Evolutionary conservation across 805 yeast species (phyloP), one percentile per base, ranked within the genome.

Genomic region (Starmerella stigmatis): DNA sequence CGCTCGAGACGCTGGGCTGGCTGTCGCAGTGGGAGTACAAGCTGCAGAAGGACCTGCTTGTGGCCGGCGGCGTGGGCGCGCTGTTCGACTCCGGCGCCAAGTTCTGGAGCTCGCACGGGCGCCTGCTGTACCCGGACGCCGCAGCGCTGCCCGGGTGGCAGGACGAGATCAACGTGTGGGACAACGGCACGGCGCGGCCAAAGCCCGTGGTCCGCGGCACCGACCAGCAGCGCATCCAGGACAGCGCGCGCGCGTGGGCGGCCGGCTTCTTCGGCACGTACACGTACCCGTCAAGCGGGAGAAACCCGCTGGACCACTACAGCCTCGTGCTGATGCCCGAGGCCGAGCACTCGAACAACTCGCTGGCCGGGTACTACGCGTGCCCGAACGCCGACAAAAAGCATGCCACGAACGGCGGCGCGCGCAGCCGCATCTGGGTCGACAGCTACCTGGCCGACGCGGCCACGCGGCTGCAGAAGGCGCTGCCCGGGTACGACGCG

Each of bases 401-500:
- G 41, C 51, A 52, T 9, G 55, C 56, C 13, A 44, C 44, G 20
- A 46, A 44, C 11, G 68, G 67, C 27, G 52, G 56, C 26, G 43
- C 45, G 7, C 51, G 57, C 29, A 54, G 57, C 37, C 48, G 51
- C 23, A 53, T 54, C 36, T 66, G 70, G 70, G 66, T 61, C 52
- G 59, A 48, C 46, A 59, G 27, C 3, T 81, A 74, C 60, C 67
- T 80, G 51, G 54, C 60, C 6, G 65, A 61, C 17, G 83, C 84
- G 23, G 72, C 79, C 6, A 60, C 60, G n/a, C 70, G 94, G 55
- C 64, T 82, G 41, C 73, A 73, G 55, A 59, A 60, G 37, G 66
- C 70, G 41, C 75, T 82, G 44, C 75, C 76, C 3, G 80, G 77
- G 2, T 65, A 67, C 51, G 57, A 51, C 17, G 65, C 75, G 52